Conservation (phyloP, 495 filamentous ascomycete species). For the Mytilinidion resinicola region DNA sequence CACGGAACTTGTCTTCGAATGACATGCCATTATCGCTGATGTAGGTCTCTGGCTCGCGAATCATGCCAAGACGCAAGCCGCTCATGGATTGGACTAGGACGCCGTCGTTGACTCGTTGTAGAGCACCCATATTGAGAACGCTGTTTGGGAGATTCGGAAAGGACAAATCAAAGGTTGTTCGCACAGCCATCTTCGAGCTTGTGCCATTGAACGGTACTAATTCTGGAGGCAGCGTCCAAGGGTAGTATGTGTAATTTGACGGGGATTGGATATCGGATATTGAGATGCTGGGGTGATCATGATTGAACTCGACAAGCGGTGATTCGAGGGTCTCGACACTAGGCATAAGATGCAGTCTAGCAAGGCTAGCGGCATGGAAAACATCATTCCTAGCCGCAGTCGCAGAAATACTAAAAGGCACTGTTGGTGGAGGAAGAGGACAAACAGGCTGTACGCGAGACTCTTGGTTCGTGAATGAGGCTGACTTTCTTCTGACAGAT, state of each 20-base stretch:
- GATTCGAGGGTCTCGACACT: conserved; percentile 48
- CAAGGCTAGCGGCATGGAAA: conserved; percentile 84
- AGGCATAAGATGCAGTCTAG: conserved; percentile 71
- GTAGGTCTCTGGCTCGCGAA: conserved; percentile 49
- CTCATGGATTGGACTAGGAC: conserved; percentile 72
- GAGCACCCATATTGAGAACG: conserved; percentile 42
- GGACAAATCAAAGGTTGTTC: conserved; percentile 67
- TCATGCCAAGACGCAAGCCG: conserved; percentile 71
- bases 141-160: conserved; percentile 65
- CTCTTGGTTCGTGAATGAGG: not conserved
- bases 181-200: conserved; percentile 57
- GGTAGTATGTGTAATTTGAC: conserved; percentile 78
- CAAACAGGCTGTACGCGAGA: conserved; percentile 40
- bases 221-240: conserved; percentile 78
- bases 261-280: conserved; percentile 55
- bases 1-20: conserved; percentile 25
- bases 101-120: conserved; percentile 49
- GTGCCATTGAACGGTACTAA: conserved; percentile 68
- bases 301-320: conserved; percentile 46
- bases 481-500: not conserved
- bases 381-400: conserved; percentile 80
- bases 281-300: conserved; percentile 49
- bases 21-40: not conserved
- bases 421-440: conserved; percentile 49
- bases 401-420: conserved; percentile 64